These are phyloP conservation scores for Metschnikowia colocasiae DNA, from an alignment of 805 yeast species.

Conservation along the genomic window DNA sequence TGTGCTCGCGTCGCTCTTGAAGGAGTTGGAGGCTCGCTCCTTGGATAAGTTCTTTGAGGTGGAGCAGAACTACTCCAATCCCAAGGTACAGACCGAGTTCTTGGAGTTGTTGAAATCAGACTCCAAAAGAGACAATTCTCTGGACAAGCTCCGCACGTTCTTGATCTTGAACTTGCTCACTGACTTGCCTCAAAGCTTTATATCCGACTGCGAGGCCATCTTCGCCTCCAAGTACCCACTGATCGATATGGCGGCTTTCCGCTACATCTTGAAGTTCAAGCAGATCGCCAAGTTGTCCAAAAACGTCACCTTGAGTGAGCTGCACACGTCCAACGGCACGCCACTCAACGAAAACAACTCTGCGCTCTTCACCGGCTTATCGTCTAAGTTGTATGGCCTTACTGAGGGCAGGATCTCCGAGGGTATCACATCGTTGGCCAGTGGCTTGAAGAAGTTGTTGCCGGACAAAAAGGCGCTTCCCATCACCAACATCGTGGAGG, in stretches of 20 bases:
- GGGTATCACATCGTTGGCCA: constrained; percentile 84
- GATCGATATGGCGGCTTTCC: constrained; percentile 59
- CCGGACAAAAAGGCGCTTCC: constrained; percentile 90
- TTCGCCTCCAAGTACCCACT: constrained; percentile 48
- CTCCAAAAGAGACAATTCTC: constrained; percentile 55
- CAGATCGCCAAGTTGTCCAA: constrained; percentile 58
- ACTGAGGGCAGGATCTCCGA: constrained; percentile 81
- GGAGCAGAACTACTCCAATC: constrained; percentile 75
- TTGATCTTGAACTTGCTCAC: constrained; percentile 64
- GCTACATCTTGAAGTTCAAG: constrained; percentile 75
- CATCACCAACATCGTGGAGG: constrained; percentile 84
- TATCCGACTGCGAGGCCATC: constrained; percentile 57
- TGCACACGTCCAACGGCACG: constrained; percentile 28
- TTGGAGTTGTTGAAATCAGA: constrained; percentile 51
- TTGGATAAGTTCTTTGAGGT: constrained; percentile 91
- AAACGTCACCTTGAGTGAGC: constrained; percentile 19
- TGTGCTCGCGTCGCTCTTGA: constrained; percentile 77
- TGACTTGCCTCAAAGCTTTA: constrained; percentile 33
- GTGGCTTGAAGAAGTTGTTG: constrained; percentile 79
- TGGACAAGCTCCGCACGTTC: constrained; percentile 86
- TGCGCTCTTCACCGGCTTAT: constrained; percentile 67
- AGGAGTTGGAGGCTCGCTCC: constrained; percentile 79
- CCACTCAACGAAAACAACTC: constrained; percentile 38
- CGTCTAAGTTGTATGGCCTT: constrained; percentile 74
- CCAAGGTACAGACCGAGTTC: constrained; percentile 56